Base-by-base conservation (phyloP, 768 basidiomycete species). In the Termitomyces bulborhizus region DNA sequence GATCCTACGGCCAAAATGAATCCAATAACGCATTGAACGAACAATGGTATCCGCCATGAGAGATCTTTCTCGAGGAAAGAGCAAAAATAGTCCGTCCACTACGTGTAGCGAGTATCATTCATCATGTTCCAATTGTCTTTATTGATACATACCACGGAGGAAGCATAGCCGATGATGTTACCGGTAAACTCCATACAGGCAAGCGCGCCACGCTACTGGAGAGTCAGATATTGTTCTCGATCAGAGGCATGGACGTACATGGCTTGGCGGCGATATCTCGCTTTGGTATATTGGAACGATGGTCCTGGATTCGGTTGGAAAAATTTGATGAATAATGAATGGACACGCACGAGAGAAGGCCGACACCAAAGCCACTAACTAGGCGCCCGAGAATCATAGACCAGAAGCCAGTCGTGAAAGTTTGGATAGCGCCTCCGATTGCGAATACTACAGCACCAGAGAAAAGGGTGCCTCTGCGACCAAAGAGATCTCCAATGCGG, bases 181-280 rank as follows among this genome's bases (percentile, higher is more conserved):
- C 88, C 87, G 3, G 94, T 95, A 66, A 97, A 97, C 65, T 97
- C 94, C 81, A 97, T 93, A 64, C 92, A 94, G 2, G 93, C 95
- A 41, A 97, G 75, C 41, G 90, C 85, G 46, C 95, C 95, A 61
- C 95, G 83, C 86, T 95, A 62, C 37, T 43, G 42, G 29, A 18
- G 27, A 16, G 16, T 37, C 50, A n/a, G 48, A 45, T 9, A 7
- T 24, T 24, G 41, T 6, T 43, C 21, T 29, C n/a, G 44, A 37
- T 18, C 43, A 62, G 18, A 40, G 18, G 12, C 1, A 29, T 39
- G 31, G 24, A 65, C 83, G 24, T 60, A 90, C 92, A 72, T 95
- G 91, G 62, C 89, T 79, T 2, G 95, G 90, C 31, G 95, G 94
- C 4, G 92, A 94, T 46, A 97, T 93, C 75, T 98, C 95, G 62